Conservation (phyloP, 225 moss, liverwort and hornwort genomes). For the Sphagnum contortum region DNA sequence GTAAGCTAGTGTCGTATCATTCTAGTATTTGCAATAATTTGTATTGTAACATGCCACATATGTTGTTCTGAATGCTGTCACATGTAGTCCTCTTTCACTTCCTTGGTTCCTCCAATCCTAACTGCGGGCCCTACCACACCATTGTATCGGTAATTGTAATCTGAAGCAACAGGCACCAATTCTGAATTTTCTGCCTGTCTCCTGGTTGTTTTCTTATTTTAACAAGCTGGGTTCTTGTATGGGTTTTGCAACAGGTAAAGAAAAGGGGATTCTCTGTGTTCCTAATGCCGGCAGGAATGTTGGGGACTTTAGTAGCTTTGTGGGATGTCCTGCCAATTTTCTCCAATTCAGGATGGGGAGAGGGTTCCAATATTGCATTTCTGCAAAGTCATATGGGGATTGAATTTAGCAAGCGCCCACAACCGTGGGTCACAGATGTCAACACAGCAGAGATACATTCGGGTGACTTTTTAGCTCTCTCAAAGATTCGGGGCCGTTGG, state of each 20-base stretch:
- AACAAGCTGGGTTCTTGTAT: too few species aligned
- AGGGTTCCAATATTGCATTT: constrained; percentile 54
- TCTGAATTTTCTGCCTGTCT: too few species aligned
- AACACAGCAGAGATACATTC: constrained; percentile 40
- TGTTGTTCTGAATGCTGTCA: too few species aligned
- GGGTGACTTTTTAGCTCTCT: constrained; percentile 60
- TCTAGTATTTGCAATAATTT: too few species aligned
- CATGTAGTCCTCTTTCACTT: too few species aligned
- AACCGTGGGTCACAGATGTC: constrained; percentile 47
- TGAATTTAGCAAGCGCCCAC: constrained; percentile 40
- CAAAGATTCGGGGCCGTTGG: constrained; percentile 64
- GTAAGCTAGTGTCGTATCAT: too few species aligned
- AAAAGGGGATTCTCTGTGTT: constrained; percentile 63
- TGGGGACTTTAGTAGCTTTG: constrained; percentile 49
- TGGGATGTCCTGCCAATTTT: constrained; percentile 63
- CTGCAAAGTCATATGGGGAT: constrained; percentile 52
- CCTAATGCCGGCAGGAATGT: constrained; percentile 70
- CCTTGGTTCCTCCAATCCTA: too few species aligned
- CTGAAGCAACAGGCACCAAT: too few species aligned
- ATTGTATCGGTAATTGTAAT: too few species aligned
- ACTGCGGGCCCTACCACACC: too few species aligned
- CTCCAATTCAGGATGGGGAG: constrained; percentile 55
- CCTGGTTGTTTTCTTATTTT: too few species aligned
- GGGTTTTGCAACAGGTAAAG: constrained; percentile 26
- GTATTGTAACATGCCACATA: too few species aligned